A percentile compares a stretch with the other conserved stretches of the same genome.
phyloP scores from a whole-genome alignment of 768 basidiomycete genomes.

The Holtermanniella nyarrowii region DNA sequence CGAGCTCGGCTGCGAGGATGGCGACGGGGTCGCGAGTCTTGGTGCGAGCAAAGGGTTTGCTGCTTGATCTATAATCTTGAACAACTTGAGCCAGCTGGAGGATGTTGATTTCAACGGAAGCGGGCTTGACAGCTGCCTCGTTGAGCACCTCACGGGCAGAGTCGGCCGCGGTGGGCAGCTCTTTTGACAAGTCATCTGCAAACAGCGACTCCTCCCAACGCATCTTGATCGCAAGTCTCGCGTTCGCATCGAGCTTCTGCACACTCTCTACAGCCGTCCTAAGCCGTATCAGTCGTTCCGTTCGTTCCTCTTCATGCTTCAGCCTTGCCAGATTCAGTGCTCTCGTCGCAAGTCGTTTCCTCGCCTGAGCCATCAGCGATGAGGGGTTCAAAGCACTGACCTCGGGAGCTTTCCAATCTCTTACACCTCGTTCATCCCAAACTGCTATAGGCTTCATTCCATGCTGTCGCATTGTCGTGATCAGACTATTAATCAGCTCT shows the following conservation, averaged over 20 bases:
- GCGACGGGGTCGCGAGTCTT: too few species aligned
- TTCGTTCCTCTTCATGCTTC: conserved; percentile 24
- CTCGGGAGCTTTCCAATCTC: conserved; percentile 38
- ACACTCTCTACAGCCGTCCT: conserved; percentile 9
- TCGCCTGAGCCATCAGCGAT: conserved; percentile 9
- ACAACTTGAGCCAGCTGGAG: too few species aligned
- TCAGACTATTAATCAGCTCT: conserved; percentile 18
- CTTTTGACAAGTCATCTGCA: not conserved
- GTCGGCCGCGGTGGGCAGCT: too few species aligned
- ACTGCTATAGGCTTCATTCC: conserved; percentile 34
- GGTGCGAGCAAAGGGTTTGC: too few species aligned
- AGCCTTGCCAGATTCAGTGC: conserved; percentile 16
- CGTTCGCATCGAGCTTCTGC: conserved; percentile 7
- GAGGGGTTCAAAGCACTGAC: conserved; percentile 6
- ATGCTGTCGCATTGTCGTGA: conserved; percentile 22
- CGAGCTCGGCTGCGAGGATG: too few species aligned
- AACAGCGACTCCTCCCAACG: conserved; percentile 10
- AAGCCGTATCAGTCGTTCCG: conserved; percentile 12
- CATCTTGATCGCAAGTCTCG: conserved; percentile 10
- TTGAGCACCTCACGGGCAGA: too few species aligned
- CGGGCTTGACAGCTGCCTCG: too few species aligned
- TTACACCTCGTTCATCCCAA: conserved; percentile 31
- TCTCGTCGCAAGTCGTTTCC: conserved; percentile 11
- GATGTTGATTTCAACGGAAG: too few species aligned
- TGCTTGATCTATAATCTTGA: too few species aligned